A percentile compares a stretch with the other conserved stretches of the same genome.
These are phyloP conservation scores for Xylariaceae sp. DNA, from an alignment of 2,329 filamentous ascomycete species.

Conservation along the genomic window DNA sequence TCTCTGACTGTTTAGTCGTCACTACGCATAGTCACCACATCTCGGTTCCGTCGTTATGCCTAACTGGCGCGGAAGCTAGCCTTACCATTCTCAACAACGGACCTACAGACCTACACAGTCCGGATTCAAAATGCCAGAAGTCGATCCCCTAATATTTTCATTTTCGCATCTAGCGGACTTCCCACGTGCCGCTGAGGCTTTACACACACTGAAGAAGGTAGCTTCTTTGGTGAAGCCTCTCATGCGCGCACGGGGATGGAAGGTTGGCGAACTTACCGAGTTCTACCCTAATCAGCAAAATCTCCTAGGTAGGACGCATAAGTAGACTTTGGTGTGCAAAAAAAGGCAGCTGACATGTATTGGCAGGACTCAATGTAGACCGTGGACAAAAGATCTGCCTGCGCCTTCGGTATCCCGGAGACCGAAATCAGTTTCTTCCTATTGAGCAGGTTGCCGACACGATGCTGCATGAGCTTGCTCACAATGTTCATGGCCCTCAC, in stretches of 20 bases:
- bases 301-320: slow-evolving; percentile 65
- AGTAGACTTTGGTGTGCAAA: too few species aligned
- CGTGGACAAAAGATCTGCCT: slow-evolving; percentile 80
- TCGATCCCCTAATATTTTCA: slow-evolving; percentile 54
- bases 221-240: slow-evolving; percentile 93
- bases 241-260: slow-evolving; percentile 87
- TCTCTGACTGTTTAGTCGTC: neutral
- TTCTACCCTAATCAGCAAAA: slow-evolving; percentile 80
- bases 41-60: neutral
- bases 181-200: slow-evolving; percentile 56
- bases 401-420: slow-evolving; percentile 77
- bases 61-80: neutral
- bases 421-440: slow-evolving; percentile 78
- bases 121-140: slow-evolving; percentile 47
- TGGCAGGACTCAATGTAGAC: slow-evolving; percentile 77
- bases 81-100: neutral
- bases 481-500: slow-evolving; percentile 85
- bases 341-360: slow-evolving; percentile 3
- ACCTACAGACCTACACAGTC: neutral
- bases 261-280: slow-evolving; percentile 78
- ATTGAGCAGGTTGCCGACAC: slow-evolving; percentile 85
- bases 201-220: slow-evolving; percentile 74
- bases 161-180: slow-evolving; percentile 58
- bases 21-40: neutral
- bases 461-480: slow-evolving; percentile 92